Conservation (phyloP, 257 asterid genomes). For the Nicotiana obtusifolia region DNA sequence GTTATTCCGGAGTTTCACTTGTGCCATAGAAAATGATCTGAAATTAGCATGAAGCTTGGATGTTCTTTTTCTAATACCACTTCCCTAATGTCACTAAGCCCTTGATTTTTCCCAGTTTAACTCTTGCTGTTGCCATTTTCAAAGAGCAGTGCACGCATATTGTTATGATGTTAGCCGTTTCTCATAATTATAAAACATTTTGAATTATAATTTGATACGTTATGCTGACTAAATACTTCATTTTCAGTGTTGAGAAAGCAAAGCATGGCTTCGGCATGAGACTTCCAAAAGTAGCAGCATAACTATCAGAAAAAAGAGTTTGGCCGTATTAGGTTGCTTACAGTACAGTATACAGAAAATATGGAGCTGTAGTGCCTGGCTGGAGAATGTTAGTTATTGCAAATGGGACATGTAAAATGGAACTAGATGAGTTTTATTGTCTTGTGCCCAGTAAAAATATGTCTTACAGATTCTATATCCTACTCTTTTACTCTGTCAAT, state of each 20-base stretch:
- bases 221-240: conserved; percentile 18
- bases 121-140: neutral
- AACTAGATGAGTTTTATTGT: neutral
- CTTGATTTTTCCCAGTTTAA: neutral
- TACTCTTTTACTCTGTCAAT: neutral
- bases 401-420: neutral
- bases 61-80: neutral
- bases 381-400: neutral
- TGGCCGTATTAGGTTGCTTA: neutral
- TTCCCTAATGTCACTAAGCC: neutral
- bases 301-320: conserved; percentile 7
- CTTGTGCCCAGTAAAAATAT: neutral
- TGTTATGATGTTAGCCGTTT: neutral
- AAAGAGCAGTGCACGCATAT: neutral
- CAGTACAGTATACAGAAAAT: neutral
- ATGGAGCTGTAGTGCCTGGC: neutral
- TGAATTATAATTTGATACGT: neutral
- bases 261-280: conserved; percentile 89
- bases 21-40: neutral
- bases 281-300: conserved; percentile 42
- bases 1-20: neutral
- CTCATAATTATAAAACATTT: neutral
- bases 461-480: neutral
- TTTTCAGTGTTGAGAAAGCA: conserved; percentile 62
- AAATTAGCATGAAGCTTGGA: neutral